Percentiles rank a stretch among this genome's conserved stretches.
These are phyloP conservation scores for Termitomyces sp. DNA, from an alignment of 768 basidiomycete genomes.

Conservation along the genomic window DNA sequence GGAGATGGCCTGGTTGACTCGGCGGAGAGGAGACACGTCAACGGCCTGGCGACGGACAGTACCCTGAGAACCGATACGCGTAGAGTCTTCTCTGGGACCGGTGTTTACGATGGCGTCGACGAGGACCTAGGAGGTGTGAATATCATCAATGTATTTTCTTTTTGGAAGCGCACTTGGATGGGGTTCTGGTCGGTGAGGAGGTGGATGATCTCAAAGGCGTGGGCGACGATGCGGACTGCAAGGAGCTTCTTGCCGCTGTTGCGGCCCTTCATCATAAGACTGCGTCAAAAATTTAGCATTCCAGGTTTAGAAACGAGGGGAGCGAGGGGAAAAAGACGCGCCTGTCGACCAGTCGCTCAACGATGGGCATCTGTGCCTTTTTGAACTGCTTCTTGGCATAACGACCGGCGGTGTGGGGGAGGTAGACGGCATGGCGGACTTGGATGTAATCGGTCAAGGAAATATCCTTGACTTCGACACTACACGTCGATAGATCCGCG, in stretches of 20 bases:
- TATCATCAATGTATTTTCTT: too few species aligned
- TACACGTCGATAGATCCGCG: slow-evolving; percentile 24
- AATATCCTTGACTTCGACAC: slow-evolving; percentile 99
- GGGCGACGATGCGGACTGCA: slow-evolving; percentile 97
- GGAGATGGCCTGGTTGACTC: slow-evolving; percentile 96
- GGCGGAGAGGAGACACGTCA: slow-evolving; percentile 96
- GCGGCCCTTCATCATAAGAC: slow-evolving; percentile 99
- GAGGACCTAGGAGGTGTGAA: slow-evolving; percentile 55
- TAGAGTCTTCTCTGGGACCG: slow-evolving; percentile 98
- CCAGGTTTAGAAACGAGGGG: neutral
- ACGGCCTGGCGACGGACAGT: slow-evolving; percentile 99
- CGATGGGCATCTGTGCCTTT: slow-evolving; percentile 99
- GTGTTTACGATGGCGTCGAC: slow-evolving; percentile 99
- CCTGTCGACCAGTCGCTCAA: slow-evolving; percentile 98
- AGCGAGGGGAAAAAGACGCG: slow-evolving; percentile 28
- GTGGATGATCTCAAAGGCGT: slow-evolving; percentile 99
- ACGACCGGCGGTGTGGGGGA: slow-evolving; percentile 98
- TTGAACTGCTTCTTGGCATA: slow-evolving; percentile 99
- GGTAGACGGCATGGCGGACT: slow-evolving; percentile 94
- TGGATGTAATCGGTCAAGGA: slow-evolving; percentile 99
- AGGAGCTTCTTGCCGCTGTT: slow-evolving; percentile 99
- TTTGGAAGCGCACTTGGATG: slow-evolving; percentile 68
- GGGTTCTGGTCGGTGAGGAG: slow-evolving; percentile 99
- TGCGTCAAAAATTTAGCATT: slow-evolving; percentile 22
- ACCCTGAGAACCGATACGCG: slow-evolving; percentile 99